These are phyloP conservation scores for Boletus semigastroideus DNA, from an alignment of 1,284 basidiomycete species.

Conservation along the genomic window DNA sequence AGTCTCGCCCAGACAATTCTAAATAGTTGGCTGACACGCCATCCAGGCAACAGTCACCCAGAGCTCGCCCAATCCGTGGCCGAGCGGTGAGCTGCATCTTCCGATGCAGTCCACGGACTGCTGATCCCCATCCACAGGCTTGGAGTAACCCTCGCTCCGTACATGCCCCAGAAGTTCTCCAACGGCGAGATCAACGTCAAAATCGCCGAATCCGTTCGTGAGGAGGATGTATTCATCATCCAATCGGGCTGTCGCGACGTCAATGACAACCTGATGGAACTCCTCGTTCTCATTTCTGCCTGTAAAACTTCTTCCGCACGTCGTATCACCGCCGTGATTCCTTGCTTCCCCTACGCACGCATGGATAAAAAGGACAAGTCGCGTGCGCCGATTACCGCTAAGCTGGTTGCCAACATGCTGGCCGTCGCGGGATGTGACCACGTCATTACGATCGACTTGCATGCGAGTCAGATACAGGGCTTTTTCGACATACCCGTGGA, in stretches of 20 bases:
- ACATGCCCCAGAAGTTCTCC: conserved; percentile 93
- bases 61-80: conserved; percentile 94
- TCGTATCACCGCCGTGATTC: conserved; percentile 97
- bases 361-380: conserved; percentile 99
- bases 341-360: conserved; percentile 95
- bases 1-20: conserved; percentile 31
- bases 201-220: conserved; percentile 92
- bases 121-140: conserved; percentile 59
- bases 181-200: conserved; percentile 94
- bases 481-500: conserved; percentile 99
- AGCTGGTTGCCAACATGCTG: conserved; percentile 97
- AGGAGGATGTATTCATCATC: conserved; percentile 97
- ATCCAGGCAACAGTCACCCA: conserved; percentile 93
- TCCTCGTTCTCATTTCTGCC: conserved; percentile 87
- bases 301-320: conserved; percentile 98
- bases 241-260: conserved; percentile 81
- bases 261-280: conserved; percentile 89
- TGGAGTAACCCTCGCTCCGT: conserved; percentile 86
- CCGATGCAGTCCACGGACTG: conserved; percentile 45
- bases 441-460: conserved; percentile 98
- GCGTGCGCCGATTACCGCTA: conserved; percentile 96
- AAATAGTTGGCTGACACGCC: conserved; percentile 17
- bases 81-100: conserved; percentile 80
- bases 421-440: conserved; percentile 97
- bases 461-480: conserved; percentile 98